Evolutionary conservation across 257 asterid species (phyloP), one percentile per base, ranked within the genome.

Genomic region (Rubia yunnanensis): DNA sequence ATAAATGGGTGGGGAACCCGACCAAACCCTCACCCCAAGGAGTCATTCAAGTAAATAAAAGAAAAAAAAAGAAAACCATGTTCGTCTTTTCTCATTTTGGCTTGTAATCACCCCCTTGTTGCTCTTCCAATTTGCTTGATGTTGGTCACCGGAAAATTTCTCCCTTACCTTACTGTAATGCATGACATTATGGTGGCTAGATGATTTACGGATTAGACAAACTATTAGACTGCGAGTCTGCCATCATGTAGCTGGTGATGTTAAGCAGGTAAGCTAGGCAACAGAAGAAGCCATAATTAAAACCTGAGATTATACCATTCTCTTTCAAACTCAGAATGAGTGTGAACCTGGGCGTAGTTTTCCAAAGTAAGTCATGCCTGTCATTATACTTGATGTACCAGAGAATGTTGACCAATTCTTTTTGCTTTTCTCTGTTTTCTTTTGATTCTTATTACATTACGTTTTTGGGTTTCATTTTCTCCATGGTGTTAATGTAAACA

Each of bases 401-500:
- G 5, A 10, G 22, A 52, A 48, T 18, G 23, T 65, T 44, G 17
- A 32, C 63, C 35, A 30, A 55, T 39, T 73, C 67, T 44, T 64
- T 50, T 57, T 26, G 63, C n/a, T n/a, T n/a, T n/a, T n/a, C n/a
- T n/a, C n/a, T 32, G 7, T 32, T 32, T 5, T 8, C 36, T 32
- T 32, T 32, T 32, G 4, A 44, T 44, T 44, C 17, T 44, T 44
- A 44, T 44, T 39, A 38, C 49, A 41, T 15, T 17, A 39, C 14
- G 52, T 49, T 49, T 5, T 72, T 44, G 17, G 8, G 34, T 44
- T 61, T 39, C 64, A 23, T 13, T 52, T 54, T 32, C 27, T 8
- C 54, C 24, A 60, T 34, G 26, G 61, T 62, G 31, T 72, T 74
- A 61, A 31, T 75, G 61, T 63, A 27, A 35, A 67, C 82, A 94